Evolutionary conservation across 306 rosid species (phyloP).

Genomic region (Malus sieversii): DNA sequence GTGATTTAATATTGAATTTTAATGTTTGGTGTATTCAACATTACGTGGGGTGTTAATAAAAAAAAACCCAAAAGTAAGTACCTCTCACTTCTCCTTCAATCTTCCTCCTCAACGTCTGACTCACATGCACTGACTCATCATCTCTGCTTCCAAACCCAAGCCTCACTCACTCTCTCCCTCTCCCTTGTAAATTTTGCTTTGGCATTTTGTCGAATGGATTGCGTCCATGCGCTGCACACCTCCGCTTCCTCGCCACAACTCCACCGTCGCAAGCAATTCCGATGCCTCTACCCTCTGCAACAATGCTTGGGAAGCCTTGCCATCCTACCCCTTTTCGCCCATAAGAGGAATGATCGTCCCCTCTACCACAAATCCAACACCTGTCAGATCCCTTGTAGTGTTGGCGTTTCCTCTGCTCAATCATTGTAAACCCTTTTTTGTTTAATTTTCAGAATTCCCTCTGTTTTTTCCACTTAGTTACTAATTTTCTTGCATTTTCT

Average conservation of each 20-base stretch:
- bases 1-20: no score
- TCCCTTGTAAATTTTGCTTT: background rate
- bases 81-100: background rate
- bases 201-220: constrained; percentile 21
- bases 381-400: background rate
- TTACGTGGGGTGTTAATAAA: background rate
- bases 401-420: constrained; percentile 28
- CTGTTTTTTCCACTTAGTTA: background rate
- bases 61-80: background rate
- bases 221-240: constrained; percentile 30
- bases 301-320: constrained; percentile 7
- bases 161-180: background rate
- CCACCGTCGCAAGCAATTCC: constrained; percentile 15
- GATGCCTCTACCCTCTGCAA: constrained; percentile 11
- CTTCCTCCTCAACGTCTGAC: no score
- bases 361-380: background rate
- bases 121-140: background rate
- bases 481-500: background rate
- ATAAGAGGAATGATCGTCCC: constrained; percentile 3
- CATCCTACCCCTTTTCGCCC: constrained; percentile 1
- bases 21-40: no score
- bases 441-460: background rate
- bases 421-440: constrained; percentile 5
- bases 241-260: constrained; percentile 13
- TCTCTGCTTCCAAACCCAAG: background rate